These are phyloP conservation scores for Neophaeococcomyces mojaviensis DNA, from an alignment of 2,329 filamentous ascomycete genomes.

Conservation along the genomic window DNA sequence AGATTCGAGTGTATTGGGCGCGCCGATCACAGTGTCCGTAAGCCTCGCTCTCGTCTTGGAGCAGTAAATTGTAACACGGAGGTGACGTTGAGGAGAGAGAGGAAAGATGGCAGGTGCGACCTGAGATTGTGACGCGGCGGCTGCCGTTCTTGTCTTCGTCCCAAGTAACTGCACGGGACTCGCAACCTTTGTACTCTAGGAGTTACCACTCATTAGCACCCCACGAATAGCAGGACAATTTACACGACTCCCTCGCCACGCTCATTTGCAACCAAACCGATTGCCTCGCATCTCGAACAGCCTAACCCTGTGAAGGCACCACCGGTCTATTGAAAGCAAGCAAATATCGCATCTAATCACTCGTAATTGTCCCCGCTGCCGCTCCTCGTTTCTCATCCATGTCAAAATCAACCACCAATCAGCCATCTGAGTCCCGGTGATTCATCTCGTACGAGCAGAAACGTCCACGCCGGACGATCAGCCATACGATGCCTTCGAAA, in stretches of 20 bases:
- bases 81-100: no score
- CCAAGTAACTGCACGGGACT: no score
- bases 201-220: neutral
- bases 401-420: neutral
- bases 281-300: neutral
- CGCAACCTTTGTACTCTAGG: neutral
- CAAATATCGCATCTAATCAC: slow-evolving; percentile 2
- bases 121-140: no score
- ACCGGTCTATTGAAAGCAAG: neutral
- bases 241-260: slow-evolving; percentile 5
- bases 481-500: slow-evolving; percentile 22
- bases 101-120: no score
- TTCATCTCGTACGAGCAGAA: slow-evolving; percentile 2
- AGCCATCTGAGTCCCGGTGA: neutral
- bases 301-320: neutral
- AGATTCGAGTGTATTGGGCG: no score
- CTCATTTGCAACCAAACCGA: neutral
- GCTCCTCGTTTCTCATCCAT: slow-evolving; percentile 2
- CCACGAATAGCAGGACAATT: slow-evolving; percentile 3
- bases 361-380: slow-evolving; percentile 8
- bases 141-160: no score
- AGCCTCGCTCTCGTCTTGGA: no score
- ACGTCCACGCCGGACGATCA: neutral
- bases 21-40: no score
- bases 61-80: no score